Base-by-base conservation (phyloP, 495 filamentous ascomycete genomes). In the Sphaerosporella brunnea region DNA sequence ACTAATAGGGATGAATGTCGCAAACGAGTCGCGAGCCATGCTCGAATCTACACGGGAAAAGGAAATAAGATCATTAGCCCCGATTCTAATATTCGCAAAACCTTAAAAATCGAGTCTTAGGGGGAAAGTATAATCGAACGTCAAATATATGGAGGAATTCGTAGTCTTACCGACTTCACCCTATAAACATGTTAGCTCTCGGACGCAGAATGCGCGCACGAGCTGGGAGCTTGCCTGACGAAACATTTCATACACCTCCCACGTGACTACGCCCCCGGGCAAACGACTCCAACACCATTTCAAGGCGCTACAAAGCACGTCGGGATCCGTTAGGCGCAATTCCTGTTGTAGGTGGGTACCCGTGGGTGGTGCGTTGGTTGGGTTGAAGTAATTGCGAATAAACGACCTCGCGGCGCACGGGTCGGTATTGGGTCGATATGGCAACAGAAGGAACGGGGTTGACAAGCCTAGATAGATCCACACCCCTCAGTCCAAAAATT, bases 231-330 rank as follows among this genome's bases (percentile, higher is more conserved):
- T 90, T 55, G 88, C 90, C 54, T 93, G 80, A 61, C 79, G 84
- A 70, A 97, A 97, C 13, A 94, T 68, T 53, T 96, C 86, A 58
- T 97, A 97, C 21, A 83, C 85, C 52, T 94, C 84, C 92, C 92
- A 96, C 43, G 84, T 84, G 39, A 97, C 87, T 10, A 97, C 77
- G 55, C 90, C 90, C 41, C 88, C 86, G 30, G 80, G 75, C 30
- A 97, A 68, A 70, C 90, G 74, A 64, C 84, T 86, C 90, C 90
- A 97, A 63, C 90, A 95, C 90, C 90, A 97, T 70, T 96, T 97
- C 53, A 95, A 67, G 24, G 95, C 84, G 58, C 86, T 87, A 53
- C 83, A 85, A 37, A 97, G 70, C 46, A 93, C 87, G 86, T 93
- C 84, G 34, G 90, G 90, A 63, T 95, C 90, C 26, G 82, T 84